Evolutionary conservation across 2,329 filamentous ascomycete species (phyloP).

Genomic region (Diaporthe humulicola): DNA sequence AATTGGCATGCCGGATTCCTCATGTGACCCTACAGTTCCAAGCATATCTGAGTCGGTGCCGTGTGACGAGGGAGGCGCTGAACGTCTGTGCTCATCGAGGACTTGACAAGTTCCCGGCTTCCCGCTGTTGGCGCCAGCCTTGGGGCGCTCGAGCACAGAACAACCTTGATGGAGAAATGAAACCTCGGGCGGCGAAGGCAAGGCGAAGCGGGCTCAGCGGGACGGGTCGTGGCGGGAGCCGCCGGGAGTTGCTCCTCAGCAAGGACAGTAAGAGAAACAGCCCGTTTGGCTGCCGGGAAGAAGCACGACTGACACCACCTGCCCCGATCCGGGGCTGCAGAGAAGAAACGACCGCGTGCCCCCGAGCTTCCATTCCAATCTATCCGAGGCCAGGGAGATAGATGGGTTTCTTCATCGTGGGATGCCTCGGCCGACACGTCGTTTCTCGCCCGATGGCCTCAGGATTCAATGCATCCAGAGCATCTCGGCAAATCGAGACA

Average conservation of each 20-base stretch:
- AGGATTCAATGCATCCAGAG: not conserved
- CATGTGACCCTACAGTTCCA: constrained; percentile 23
- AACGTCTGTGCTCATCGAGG: constrained; percentile 14
- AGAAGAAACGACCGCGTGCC: constrained; percentile 17
- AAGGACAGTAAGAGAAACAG: constrained; percentile 2
- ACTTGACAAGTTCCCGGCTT: constrained; percentile 17
- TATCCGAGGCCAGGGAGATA: constrained; percentile 13
- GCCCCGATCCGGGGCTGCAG: constrained; percentile 12
- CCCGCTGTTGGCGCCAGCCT: constrained; percentile 30
- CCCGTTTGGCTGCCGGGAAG: constrained; percentile 19
- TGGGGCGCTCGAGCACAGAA: constrained; percentile 20
- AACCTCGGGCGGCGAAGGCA: constrained; percentile 22
- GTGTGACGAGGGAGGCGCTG: constrained; percentile 22
- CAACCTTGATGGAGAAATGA: constrained; percentile 29
- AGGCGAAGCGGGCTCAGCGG: constrained; percentile 29
- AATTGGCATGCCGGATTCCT: not conserved
- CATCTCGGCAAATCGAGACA: constrained; percentile 18
- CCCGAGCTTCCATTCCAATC: constrained; percentile 27
- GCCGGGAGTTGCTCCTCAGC: constrained; percentile 28
- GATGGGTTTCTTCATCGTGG: constrained; percentile 15
- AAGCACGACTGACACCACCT: constrained; percentile 12
- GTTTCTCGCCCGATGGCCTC: constrained; percentile 20
- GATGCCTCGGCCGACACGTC: constrained; percentile 18
- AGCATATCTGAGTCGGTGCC: not conserved
- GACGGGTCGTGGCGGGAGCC: constrained; percentile 35